These are phyloP conservation scores for Grosmannia penicillata DNA, from an alignment of 2,329 filamentous ascomycete genomes.

Conservation along the genomic window DNA sequence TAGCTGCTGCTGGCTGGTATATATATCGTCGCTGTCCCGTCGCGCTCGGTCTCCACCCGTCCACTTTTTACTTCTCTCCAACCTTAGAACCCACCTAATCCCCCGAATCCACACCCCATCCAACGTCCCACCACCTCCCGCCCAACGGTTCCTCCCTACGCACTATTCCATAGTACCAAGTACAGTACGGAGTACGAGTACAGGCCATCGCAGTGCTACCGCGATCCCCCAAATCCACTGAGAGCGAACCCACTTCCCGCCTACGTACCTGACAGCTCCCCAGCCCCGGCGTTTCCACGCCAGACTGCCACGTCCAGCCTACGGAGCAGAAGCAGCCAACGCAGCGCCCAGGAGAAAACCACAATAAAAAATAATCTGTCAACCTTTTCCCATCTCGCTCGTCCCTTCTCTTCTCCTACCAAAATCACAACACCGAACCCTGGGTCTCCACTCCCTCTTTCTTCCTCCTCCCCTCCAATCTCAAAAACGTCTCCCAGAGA, in stretches of 20 bases:
- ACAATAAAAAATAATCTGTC: background rate
- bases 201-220: constrained; percentile 8
- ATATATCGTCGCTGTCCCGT: constrained; percentile 6
- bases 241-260: constrained; percentile 10
- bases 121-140: constrained; percentile 6
- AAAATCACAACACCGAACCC: no score
- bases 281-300: no score
- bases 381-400: background rate
- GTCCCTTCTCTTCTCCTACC: background rate
- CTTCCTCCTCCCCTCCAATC: background rate
- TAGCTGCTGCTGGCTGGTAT: background rate
- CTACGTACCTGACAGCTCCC: constrained; percentile 11
- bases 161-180: background rate
- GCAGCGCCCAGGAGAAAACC: constrained; percentile 1
- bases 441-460: background rate
- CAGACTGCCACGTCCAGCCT: no score
- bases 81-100: constrained; percentile 2
- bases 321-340: no score
- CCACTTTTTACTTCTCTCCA: constrained; percentile 8
- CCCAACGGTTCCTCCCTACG: background rate
- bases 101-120: constrained; percentile 4
- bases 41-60: constrained; percentile 7
- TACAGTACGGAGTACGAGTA: background rate
- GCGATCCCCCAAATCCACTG: constrained; percentile 7
- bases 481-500: constrained; percentile 4